These are phyloP conservation scores for Leccinum pallidistipes DNA, from an alignment of 1,284 basidiomycete genomes.

Conservation along the genomic window DNA sequence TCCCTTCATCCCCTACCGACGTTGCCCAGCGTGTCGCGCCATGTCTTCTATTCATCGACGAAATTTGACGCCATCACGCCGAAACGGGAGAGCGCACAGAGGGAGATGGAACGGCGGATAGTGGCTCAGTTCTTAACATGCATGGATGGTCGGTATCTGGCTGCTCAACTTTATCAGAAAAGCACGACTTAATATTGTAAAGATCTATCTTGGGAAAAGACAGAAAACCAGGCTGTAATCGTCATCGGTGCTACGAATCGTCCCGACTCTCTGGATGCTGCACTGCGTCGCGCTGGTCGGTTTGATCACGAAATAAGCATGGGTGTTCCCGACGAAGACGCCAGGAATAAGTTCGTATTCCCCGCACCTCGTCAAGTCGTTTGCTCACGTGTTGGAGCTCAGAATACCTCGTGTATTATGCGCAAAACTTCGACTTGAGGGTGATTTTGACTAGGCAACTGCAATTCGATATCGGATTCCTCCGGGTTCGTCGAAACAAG, in stretches of 20 bases:
- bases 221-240: conserved; percentile 85
- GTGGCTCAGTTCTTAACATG: conserved; percentile 97
- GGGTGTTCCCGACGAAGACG: conserved; percentile 93
- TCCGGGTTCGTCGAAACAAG: conserved; percentile 42
- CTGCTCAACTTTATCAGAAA: conserved; percentile 39
- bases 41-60: conserved; percentile 92
- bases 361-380: background rate
- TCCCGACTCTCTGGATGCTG: conserved; percentile 92
- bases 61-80: conserved; percentile 97
- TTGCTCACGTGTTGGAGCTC: conserved; percentile 6
- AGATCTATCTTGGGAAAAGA: conserved; percentile 93
- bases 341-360: conserved; percentile 78
- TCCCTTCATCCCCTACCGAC: conserved; percentile 4
- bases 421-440: conserved; percentile 72
- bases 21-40: conserved; percentile 69
- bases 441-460: conserved; percentile 75
- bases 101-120: conserved; percentile 97
- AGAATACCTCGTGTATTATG: conserved; percentile 85
- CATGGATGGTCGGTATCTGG: conserved; percentile 78
- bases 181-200: background rate
- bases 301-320: conserved; percentile 99
- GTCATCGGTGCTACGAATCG: conserved; percentile 97
- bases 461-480: conserved; percentile 51
- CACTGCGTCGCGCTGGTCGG: conserved; percentile 87
- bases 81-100: conserved; percentile 94